Conservation (phyloP, 2,329 filamentous ascomycete genomes). For the Alternaria ethzedia region DNA sequence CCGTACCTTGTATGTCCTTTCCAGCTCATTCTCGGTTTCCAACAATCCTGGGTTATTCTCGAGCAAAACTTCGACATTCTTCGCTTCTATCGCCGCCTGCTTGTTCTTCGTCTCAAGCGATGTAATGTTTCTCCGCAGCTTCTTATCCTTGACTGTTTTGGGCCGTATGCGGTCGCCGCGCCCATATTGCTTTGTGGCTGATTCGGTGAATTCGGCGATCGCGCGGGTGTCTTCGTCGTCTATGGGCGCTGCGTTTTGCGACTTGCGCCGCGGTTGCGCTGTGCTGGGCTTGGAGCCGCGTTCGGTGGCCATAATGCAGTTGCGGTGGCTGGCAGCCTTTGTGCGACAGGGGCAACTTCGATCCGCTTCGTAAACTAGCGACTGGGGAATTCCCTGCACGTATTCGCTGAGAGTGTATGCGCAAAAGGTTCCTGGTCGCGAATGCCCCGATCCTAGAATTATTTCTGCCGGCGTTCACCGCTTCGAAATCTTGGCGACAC, state of each 20-base stretch:
- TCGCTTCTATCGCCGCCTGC: slow-evolving; percentile 80
- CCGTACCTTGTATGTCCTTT: slow-evolving; percentile 89
- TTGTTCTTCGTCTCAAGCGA: slow-evolving; percentile 82
- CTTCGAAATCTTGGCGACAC: slow-evolving; percentile 16
- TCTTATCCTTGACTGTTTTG: slow-evolving; percentile 83
- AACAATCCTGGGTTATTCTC: slow-evolving; percentile 87
- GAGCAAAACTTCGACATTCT: slow-evolving; percentile 92
- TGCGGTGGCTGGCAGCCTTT: too few relatives aligned
- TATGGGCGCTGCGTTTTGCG: slow-evolving; percentile 26
- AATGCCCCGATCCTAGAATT: slow-evolving; percentile 14
- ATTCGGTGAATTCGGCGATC: slow-evolving; percentile 40
- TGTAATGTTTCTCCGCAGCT: slow-evolving; percentile 80
- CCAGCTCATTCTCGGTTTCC: slow-evolving; percentile 85
- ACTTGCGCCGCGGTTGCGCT: slow-evolving; percentile 28
- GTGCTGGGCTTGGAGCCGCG: slow-evolving; percentile 21
- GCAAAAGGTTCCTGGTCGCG: not conserved
- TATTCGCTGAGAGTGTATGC: not conserved
- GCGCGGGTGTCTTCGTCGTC: slow-evolving; percentile 40
- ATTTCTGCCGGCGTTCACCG: slow-evolving; percentile 18
- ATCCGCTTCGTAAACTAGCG: too few relatives aligned
- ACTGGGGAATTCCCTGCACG: not conserved
- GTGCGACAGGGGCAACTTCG: rapidly evolving
- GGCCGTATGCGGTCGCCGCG: slow-evolving; percentile 78
- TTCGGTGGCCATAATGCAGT: slow-evolving; percentile 31
- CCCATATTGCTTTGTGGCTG: slow-evolving; percentile 79